Percentiles rank a stretch among this genome's conserved stretches.
Evolutionary conservation across 139 green algal genomes (phyloP).

Genomic region (Chlamydomonas sphaeroides): DNA sequence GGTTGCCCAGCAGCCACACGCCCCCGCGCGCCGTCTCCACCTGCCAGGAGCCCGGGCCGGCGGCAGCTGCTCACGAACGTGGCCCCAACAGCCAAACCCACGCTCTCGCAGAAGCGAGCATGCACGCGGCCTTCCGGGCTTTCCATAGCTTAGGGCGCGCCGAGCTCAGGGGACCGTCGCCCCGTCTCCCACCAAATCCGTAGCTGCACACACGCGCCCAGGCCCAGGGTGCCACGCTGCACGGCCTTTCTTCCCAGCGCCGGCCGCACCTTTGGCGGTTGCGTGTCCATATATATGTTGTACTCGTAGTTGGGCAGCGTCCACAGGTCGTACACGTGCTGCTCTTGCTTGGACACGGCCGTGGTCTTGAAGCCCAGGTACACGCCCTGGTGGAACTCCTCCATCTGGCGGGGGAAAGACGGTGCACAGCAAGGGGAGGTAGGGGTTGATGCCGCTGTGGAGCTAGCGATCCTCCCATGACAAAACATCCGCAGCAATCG

Average conservation of each 20-base stretch:
- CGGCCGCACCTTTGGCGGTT: neutral
- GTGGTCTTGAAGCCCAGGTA: conserved; percentile 9
- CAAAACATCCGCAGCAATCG: neutral
- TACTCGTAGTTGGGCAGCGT: neutral
- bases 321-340: conserved; percentile 23
- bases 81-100: no score
- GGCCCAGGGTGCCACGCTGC: no score
- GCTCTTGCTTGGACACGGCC: neutral
- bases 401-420: neutral
- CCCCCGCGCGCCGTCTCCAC: neutral
- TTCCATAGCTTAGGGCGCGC: neutral
- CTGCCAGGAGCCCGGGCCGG: neutral
- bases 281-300: conserved; percentile 23
- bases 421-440: no score
- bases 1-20: conserved; percentile 40
- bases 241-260: neutral
- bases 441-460: no score
- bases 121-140: neutral
- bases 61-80: no score
- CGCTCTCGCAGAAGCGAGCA: neutral
- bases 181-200: no score
- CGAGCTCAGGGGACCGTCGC: neutral
- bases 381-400: conserved; percentile 28
- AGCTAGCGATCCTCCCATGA: no score
- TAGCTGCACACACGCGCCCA: no score